Base-by-base conservation (phyloP, 2,329 filamentous ascomycete genomes). In the Arthrobotrys megalospora region DNA sequence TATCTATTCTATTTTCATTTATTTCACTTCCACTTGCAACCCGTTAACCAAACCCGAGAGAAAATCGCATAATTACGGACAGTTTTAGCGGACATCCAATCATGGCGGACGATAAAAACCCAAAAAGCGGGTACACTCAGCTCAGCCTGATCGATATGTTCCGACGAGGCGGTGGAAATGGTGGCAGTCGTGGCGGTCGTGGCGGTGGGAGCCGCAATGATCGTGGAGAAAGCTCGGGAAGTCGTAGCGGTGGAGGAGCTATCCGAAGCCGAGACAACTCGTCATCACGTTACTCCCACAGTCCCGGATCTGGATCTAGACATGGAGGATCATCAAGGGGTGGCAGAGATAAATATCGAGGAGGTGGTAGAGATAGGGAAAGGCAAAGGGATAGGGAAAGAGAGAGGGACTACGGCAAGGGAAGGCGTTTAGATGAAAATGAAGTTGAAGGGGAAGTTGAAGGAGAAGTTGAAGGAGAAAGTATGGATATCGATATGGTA, bases 131-230 rank as follows among this genome's bases (percentile, higher is more conserved):
- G 47, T 75, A 76, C 43, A 73, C 72, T 34, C 79, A 80, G 52
- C 76, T 76, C 58, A 75, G 63, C 41, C 69, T 79, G 10, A 67
- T 72, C 19, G 67, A 78, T 70, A 76, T 76, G 78, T 80, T 73
- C 64, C 65, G 69, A 47, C 63, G 64, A 50, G 78, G 80, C 60
- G 69, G 76, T 12, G 69, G 76, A 21, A n/a, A 72, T 32, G 67
- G 83, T 80, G 83, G 80, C 80, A 81, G 76, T 80, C 82, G 64
- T 80, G 21, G 75, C 41, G 70, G 83, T 77, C 84, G 80, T 80
- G 81, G 68, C 80, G 81, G 58, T 80, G 52, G 47, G 16, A 34
- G 28, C 6, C 34, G 16, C 2, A 14, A 36, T 14, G 24, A 28
- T n/a, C 60, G 66, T 19, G 43, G 36, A 38, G 65, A 68, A 12